These are phyloP conservation scores for Debaryomyces udenii DNA, from an alignment of 1,139 yeast species.

Conservation along the genomic window DNA sequence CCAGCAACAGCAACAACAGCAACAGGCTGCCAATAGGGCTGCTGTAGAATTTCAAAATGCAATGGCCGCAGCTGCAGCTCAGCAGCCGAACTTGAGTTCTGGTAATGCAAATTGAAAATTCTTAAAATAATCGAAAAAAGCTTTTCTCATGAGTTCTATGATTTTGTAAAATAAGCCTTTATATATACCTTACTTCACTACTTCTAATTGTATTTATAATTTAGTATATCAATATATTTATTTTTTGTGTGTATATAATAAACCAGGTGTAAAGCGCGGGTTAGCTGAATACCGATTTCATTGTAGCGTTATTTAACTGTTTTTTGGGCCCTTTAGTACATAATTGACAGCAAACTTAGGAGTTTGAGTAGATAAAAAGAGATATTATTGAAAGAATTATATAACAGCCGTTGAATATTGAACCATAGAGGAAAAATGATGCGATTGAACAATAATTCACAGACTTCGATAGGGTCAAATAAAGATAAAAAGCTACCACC, in stretches of 20 bases:
- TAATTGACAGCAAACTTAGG: background rate
- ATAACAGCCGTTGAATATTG: too few species aligned
- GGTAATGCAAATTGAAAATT: slow-evolving; percentile 13
- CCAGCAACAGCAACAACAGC: slow-evolving; percentile 9
- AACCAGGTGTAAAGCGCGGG: slow-evolving; percentile 3
- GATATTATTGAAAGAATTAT: too few species aligned
- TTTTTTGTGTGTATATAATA: slow-evolving; percentile 7
- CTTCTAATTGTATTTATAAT: slow-evolving; percentile 4
- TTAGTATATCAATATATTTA: background rate
- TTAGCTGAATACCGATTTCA: background rate
- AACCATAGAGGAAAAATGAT: slow-evolving; percentile 21
- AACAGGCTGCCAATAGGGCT: slow-evolving; percentile 13
- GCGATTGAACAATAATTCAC: slow-evolving; percentile 30
- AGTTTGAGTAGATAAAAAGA: too few species aligned
- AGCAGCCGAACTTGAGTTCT: slow-evolving; percentile 16
- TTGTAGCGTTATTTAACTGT: background rate
- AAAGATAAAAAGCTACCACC: slow-evolving; percentile 46
- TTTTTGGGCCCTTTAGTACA: background rate
- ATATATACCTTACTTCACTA: background rate
- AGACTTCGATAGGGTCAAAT: slow-evolving; percentile 28
- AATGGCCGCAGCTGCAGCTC: slow-evolving; percentile 18
- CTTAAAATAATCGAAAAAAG: too few species aligned
- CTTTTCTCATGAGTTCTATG: background rate
- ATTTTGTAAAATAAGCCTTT: too few species aligned
- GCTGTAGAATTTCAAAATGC: slow-evolving; percentile 19